Base-by-base conservation (phyloP, 306 rosid genomes). In the Acmispon strigosus region DNA sequence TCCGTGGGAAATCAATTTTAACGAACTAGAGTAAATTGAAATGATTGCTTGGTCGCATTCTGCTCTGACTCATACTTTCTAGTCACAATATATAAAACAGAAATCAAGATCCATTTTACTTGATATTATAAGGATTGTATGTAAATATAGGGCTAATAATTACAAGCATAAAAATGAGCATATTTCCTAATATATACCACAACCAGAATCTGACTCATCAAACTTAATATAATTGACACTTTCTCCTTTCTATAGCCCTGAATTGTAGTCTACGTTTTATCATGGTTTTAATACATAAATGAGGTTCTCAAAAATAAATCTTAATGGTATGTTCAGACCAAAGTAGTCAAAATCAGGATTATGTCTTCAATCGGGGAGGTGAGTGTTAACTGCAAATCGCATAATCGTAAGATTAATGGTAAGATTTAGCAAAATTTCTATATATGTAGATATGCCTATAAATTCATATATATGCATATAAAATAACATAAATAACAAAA, bases 151-250 rank as follows among this genome's bases (percentile, higher is more conserved):
- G 39, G 24, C 44, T 42, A 43, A 19, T 12, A 15, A 43, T 62
- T 53, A 51, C 60, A 44, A 70, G 60, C 41, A 70, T 29, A 54
- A 77, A n/a, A 62, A 62, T 14, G 14, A 71, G 63, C 16, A 37
- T 18, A 63, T 27, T 64, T 32, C 70, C 53, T 16, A 19, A 56
- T 45, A 20, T 44, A 55, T 43, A 47, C 54, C 66, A 53, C 42
- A 69, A 19, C 5, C 64, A 76, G 8, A 77, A 11, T 42, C 50
- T 20, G 45, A 62, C 61, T 72, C 15, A 29, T 70, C 53, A 70
- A 29, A 18, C 62, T 53, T 49, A 54, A 22, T 45, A 52, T 14
- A 16, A 63, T 42, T 22, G n/a, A 49, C 61, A 48, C 47, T 13
- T 34, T 58, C 27, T 71, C 45, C 51, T 36, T 39, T 54, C 16